Percentiles rank a stretch among this genome's conserved stretches.
These are phyloP conservation scores for Microbotryum lychnidis-dioicae DNA, from an alignment of 1,284 basidiomycete genomes.

Conservation along the genomic window DNA sequence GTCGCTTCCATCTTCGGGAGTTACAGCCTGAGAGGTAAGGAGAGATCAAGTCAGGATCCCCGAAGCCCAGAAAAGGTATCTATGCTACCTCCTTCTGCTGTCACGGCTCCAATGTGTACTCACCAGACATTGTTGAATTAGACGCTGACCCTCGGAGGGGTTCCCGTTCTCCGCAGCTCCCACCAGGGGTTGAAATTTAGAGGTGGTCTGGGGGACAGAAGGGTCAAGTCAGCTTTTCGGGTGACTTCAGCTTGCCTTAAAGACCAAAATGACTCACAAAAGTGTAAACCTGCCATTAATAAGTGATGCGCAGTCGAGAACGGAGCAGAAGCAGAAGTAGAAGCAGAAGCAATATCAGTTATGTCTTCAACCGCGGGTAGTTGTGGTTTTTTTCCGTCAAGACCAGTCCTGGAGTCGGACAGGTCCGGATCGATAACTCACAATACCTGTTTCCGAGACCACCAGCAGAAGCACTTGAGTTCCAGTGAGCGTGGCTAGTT, in stretches of 20 bases:
- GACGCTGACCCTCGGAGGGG: conserved; percentile 78
- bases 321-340: not conserved
- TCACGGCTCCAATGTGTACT: not conserved
- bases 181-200: conserved; percentile 88
- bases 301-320: no score
- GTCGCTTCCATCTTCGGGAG: conserved; percentile 17
- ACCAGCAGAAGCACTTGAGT: conserved; percentile 95
- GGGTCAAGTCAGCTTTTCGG: not conserved
- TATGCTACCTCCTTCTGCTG: not conserved
- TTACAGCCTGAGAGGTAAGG: conserved; percentile 13
- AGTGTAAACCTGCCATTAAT: conserved; percentile 56
- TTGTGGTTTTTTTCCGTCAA: no score
- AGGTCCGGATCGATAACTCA: conserved; percentile 38
- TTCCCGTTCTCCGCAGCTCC: conserved; percentile 53
- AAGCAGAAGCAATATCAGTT: not conserved
- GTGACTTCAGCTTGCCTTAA: not conserved
- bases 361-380: no score
- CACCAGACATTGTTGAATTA: conserved; percentile 65
- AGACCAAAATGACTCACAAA: conserved; percentile 45
- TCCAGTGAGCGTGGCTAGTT: conserved; percentile 92
- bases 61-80: not conserved
- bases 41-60: not conserved
- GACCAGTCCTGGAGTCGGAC: no score
- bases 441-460: conserved; percentile 95
- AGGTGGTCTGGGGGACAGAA: conserved; percentile 19